These are phyloP conservation scores for Mortierella sp. DNA, from an alignment of 371 early-diverging fungal genomes.

Conservation along the genomic window DNA sequence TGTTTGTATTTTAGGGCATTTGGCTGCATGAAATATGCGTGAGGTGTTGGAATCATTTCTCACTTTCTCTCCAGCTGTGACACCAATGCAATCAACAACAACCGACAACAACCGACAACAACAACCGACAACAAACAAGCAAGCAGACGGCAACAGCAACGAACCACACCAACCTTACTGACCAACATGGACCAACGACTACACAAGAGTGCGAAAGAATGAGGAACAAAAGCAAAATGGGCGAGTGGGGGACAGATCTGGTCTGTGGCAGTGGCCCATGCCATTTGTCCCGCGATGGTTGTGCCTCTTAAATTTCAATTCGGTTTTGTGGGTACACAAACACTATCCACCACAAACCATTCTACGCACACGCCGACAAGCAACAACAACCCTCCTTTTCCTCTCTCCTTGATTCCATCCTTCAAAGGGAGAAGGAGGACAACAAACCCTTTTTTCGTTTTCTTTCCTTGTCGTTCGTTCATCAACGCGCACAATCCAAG, in stretches of 20 bases:
- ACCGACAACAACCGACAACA: not conserved
- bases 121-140: not conserved
- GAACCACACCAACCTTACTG: not conserved
- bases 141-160: not conserved
- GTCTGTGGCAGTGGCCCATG: not conserved
- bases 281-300: not conserved
- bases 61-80: not conserved
- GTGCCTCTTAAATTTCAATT: not conserved
- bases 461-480: not conserved
- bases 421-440: not conserved
- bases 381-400: not conserved
- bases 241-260: not conserved
- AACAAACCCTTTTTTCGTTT: not conserved
- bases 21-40: not conserved
- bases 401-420: not conserved
- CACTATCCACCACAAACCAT: not conserved
- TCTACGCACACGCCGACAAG: not conserved
- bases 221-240: not conserved
- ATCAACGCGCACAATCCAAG: not conserved
- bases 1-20: not conserved
- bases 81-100: not conserved
- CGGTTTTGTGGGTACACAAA: not conserved
- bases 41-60: not conserved
- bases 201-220: not conserved
- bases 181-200: not conserved